Evolutionary conservation across 495 filamentous ascomycete genomes (phyloP).

Genomic region (Apiosordaria backusii): DNA sequence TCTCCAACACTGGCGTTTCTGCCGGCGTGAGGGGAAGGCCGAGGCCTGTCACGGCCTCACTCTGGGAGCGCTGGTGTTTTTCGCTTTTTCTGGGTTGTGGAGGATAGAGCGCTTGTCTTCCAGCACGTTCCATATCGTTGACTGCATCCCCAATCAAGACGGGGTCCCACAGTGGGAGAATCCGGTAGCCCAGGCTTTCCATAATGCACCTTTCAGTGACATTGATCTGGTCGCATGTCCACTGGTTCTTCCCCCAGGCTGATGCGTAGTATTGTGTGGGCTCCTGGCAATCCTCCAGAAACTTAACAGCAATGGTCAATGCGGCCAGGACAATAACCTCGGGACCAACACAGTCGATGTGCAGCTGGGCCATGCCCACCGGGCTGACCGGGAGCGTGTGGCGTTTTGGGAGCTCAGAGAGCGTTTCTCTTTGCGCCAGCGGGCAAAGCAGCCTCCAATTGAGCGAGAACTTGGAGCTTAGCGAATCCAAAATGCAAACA

Average conservation of each 20-base stretch:
- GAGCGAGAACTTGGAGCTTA: constrained; percentile 52
- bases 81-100: constrained; percentile 17
- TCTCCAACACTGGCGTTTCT: constrained; percentile 39
- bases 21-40: constrained; percentile 41
- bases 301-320: constrained; percentile 51
- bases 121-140: constrained; percentile 53
- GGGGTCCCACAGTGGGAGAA: constrained; percentile 49
- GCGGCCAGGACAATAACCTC: constrained; percentile 51
- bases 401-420: constrained; percentile 33
- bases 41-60: constrained; percentile 36
- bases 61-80: constrained; percentile 37
- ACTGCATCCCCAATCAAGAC: constrained; percentile 46
- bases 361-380: constrained; percentile 30
- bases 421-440: constrained; percentile 24
- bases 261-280: constrained; percentile 42
- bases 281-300: constrained; percentile 48
- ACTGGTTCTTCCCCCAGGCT: constrained; percentile 45
- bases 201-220: constrained; percentile 53
- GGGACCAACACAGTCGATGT: constrained; percentile 53
- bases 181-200: constrained; percentile 51
- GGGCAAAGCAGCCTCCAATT: constrained; percentile 51
- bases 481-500: constrained; percentile 54
- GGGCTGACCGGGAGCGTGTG: constrained; percentile 44
- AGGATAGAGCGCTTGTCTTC: constrained; percentile 31
- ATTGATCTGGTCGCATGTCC: constrained; percentile 54